These are phyloP conservation scores for Xylariales sp. DNA, from an alignment of 2,329 filamentous ascomycete genomes.

Conservation along the genomic window DNA sequence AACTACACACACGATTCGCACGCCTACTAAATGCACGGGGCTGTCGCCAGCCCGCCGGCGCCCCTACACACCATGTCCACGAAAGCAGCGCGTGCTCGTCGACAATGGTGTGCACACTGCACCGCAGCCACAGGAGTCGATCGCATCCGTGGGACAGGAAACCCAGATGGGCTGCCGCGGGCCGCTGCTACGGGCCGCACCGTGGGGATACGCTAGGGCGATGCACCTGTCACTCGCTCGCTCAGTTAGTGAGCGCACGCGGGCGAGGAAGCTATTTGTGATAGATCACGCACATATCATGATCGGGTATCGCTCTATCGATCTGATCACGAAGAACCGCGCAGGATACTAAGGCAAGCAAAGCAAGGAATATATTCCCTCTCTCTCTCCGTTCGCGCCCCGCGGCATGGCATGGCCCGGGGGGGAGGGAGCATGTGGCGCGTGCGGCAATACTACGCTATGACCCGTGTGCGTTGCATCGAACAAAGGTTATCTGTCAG, in stretches of 20 bases:
- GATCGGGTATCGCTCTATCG: not conserved
- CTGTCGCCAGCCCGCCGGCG: not conserved
- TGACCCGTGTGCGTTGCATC: no score
- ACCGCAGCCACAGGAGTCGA: not conserved
- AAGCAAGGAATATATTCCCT: not conserved
- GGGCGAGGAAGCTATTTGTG: constrained; percentile 15
- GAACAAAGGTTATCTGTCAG: constrained; percentile 10
- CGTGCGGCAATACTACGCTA: not conserved
- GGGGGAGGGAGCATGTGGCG: constrained; percentile 18
- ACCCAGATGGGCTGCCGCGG: constrained; percentile 21
- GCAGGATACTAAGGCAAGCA: not conserved
- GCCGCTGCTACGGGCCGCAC: constrained; percentile 35
- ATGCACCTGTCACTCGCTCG: constrained; percentile 1
- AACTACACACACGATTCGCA: not conserved
- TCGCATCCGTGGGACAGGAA: constrained; percentile 1
- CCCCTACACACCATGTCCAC: not conserved
- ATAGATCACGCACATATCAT: constrained; percentile 31
- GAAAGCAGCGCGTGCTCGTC: constrained; percentile 4
- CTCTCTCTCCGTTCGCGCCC: constrained; percentile 19
- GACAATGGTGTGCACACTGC: constrained; percentile 2
- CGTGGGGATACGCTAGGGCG: constrained; percentile 5
- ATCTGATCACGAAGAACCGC: not conserved
- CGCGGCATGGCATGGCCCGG: no score
- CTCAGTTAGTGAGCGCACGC: no score
- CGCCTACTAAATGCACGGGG: no score